Percentiles rank a stretch among this genome's conserved stretches.
Evolutionary conservation across 352 stramenopile species (phyloP).

Genomic region (Globisporangium barbulae): DNA sequence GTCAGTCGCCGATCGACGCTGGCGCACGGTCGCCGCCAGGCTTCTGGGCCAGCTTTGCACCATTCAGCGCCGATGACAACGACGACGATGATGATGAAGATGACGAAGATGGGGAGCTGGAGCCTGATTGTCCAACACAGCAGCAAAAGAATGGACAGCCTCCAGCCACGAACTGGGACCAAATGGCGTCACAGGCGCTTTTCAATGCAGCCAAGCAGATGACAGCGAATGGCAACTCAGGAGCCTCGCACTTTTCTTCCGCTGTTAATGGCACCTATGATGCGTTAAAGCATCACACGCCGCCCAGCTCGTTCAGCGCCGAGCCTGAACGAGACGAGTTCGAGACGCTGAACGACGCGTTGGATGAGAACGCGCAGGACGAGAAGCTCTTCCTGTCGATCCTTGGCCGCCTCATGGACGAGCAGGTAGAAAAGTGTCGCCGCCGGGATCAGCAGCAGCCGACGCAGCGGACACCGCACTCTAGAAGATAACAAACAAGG

Average conservation of each 20-base stretch:
- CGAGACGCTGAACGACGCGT: conserved; percentile 56
- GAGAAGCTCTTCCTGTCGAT: conserved; percentile 76
- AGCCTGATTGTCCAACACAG: conserved; percentile 9
- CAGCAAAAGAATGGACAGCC: background rate
- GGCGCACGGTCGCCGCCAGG: conserved; percentile 60
- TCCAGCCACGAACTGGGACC: conserved; percentile 36
- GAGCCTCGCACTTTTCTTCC: background rate
- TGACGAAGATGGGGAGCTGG: background rate
- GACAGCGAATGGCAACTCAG: background rate
- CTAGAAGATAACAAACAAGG: conserved; percentile 7
- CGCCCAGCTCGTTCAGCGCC: conserved; percentile 23
- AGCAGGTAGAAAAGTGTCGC: conserved; percentile 43
- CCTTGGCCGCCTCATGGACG: conserved; percentile 62
- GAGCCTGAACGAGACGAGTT: conserved; percentile 76
- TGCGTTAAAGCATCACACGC: conserved; percentile 1
- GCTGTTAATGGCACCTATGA: background rate
- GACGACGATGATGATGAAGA: conserved; percentile 44
- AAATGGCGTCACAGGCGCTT: conserved; percentile 54
- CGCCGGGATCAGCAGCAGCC: conserved; percentile 23
- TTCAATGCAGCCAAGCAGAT: conserved; percentile 34
- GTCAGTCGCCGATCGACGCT: conserved; percentile 33
- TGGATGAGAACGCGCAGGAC: conserved; percentile 59
- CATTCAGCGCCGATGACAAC: conserved; percentile 59
- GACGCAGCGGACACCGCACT: background rate
- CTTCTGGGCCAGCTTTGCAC: conserved; percentile 75